phyloP scores from a whole-genome alignment of 2,329 filamentous ascomycete species.

The Chaetomium globosum region DNA sequence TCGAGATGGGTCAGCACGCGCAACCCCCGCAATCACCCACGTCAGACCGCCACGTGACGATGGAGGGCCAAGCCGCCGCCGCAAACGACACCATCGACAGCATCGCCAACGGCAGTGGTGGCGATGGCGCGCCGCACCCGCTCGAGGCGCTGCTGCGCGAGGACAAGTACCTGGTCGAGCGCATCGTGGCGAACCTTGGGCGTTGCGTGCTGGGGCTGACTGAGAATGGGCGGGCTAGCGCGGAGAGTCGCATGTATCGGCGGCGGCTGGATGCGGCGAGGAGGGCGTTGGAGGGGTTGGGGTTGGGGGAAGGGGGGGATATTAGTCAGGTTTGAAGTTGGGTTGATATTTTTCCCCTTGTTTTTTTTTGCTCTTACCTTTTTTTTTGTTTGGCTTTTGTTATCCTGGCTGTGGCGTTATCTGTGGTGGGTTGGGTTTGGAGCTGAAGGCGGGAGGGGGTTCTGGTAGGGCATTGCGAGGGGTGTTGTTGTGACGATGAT shows the following conservation, averaged over 20 bases:
- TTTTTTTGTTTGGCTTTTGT: slow-evolving; percentile 4
- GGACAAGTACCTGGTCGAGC: slow-evolving; percentile 63
- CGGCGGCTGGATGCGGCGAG: slow-evolving; percentile 75
- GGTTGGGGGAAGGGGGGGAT: slow-evolving; percentile 55
- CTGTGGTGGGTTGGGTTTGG: neutral
- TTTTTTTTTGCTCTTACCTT: neutral
- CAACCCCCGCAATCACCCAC: neutral
- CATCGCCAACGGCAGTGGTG: slow-evolving; percentile 21
- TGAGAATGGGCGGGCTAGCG: slow-evolving; percentile 56
- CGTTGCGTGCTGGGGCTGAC: slow-evolving; percentile 62
- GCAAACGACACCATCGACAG: slow-evolving; percentile 20
- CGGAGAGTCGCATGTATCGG: slow-evolving; percentile 66
- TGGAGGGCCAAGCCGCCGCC: no score
- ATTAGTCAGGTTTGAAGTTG: no score
- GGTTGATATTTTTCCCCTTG: neutral
- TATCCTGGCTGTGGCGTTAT: neutral
- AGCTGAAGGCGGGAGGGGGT: neutral
- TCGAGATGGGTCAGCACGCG: slow-evolving; percentile 44
- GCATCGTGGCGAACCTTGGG: slow-evolving; percentile 61
- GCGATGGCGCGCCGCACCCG: slow-evolving; percentile 40
- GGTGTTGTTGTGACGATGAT: slow-evolving; percentile 1
- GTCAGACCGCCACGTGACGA: no score
- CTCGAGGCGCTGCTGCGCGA: slow-evolving; percentile 55
- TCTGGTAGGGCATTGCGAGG: slow-evolving; percentile 4
- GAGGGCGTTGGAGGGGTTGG: slow-evolving; percentile 70